These are phyloP conservation scores for Fusarium sp. DNA, from an alignment of 2,329 filamentous ascomycete species.

Conservation along the genomic window DNA sequence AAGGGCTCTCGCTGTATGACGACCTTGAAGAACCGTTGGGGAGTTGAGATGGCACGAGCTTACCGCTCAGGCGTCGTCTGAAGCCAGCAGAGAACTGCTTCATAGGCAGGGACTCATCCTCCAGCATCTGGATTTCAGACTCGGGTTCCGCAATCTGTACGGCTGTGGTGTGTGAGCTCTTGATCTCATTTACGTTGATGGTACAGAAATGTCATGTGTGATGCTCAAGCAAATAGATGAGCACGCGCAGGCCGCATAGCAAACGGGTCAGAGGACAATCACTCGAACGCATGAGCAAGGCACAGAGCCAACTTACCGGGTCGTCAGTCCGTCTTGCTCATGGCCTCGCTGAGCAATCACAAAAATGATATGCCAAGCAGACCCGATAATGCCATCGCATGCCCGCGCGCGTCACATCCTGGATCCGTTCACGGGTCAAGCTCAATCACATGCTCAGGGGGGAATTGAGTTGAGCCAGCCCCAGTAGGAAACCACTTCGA, in stretches of 20 bases:
- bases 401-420: background rate
- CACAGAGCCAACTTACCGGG: background rate
- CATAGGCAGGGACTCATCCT: constrained; percentile 45
- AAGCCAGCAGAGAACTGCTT: constrained; percentile 49
- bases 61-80: constrained; percentile 49
- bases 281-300: constrained; percentile 10
- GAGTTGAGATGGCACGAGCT: constrained; percentile 40
- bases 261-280: background rate
- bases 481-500: background rate
- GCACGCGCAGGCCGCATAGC: background rate
- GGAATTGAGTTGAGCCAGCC: constrained; percentile 11
- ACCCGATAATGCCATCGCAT: background rate
- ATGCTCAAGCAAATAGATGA: background rate
- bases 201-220: background rate
- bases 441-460: constrained; percentile 8
- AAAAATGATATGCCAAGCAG: background rate
- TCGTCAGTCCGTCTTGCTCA: background rate
- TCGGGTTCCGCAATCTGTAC: constrained; percentile 69
- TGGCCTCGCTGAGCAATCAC: background rate
- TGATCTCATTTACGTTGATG: background rate
- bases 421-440: background rate
- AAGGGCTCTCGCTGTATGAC: constrained; percentile 53
- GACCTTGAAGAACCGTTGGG: constrained; percentile 55
- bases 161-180: constrained; percentile 49
- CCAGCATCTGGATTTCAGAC: constrained; percentile 44